Evolutionary conservation across 352 stramenopile species (phyloP).

Genomic region (Phytophthora nicotianae): DNA sequence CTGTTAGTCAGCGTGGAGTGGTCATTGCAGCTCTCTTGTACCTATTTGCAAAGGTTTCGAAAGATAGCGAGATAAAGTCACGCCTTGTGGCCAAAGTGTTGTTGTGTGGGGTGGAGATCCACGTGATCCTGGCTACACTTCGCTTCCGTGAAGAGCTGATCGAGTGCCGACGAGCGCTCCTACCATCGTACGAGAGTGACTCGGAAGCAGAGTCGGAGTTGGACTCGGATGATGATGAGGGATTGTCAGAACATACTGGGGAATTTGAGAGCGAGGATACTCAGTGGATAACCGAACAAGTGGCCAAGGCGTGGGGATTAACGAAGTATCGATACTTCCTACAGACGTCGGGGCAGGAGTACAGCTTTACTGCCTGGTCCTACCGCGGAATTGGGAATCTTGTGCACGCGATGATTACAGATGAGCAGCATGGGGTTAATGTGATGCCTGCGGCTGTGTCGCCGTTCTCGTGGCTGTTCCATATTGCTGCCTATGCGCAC

Average conservation of each 20-base stretch:
- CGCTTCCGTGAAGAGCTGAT: slow-evolving; percentile 64
- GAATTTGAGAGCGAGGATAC: slow-evolving; percentile 33
- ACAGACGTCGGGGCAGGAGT: slow-evolving; percentile 49
- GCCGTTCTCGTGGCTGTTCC: slow-evolving; percentile 54
- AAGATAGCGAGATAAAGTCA: slow-evolving; percentile 7
- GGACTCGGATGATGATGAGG: slow-evolving; percentile 34
- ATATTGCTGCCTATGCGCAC: slow-evolving; percentile 44
- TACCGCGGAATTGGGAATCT: slow-evolving; percentile 49
- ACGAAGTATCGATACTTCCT: slow-evolving; percentile 59
- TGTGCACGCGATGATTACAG: slow-evolving; percentile 34
- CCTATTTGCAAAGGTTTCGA: slow-evolving; percentile 34
- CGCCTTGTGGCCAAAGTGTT: slow-evolving; percentile 37
- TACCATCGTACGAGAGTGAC: slow-evolving; percentile 46
- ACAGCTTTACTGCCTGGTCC: slow-evolving; percentile 68
- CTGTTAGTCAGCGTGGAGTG: slow-evolving; percentile 28
- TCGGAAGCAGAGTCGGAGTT: slow-evolving; percentile 36
- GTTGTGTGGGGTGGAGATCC: slow-evolving; percentile 37
- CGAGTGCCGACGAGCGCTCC: slow-evolving; percentile 39
- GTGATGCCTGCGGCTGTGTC: slow-evolving; percentile 34
- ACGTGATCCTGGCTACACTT: slow-evolving; percentile 51
- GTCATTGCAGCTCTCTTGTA: slow-evolving; percentile 46
- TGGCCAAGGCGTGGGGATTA: slow-evolving; percentile 39
- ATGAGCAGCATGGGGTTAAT: slow-evolving; percentile 14
- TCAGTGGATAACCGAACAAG: slow-evolving; percentile 40
- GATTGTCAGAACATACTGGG: slow-evolving; percentile 8